These are phyloP conservation scores for Stemphylium lycopersici DNA, from an alignment of 2,329 filamentous ascomycete genomes.

Conservation along the genomic window DNA sequence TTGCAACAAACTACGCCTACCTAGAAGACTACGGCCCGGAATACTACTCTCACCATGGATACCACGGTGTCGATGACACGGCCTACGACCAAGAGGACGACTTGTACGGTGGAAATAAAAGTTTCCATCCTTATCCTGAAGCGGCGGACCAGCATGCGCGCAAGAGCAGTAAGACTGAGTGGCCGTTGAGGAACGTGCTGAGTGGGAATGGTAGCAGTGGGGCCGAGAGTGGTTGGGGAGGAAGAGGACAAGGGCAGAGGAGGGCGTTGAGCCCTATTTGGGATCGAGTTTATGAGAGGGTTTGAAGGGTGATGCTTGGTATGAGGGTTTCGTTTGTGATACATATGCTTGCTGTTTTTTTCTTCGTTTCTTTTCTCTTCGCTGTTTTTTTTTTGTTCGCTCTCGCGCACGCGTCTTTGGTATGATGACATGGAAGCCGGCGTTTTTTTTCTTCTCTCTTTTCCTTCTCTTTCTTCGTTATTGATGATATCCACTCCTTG, in stretches of 20 bases:
- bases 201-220: too few relatives aligned
- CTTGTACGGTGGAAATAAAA: constrained; percentile 38
- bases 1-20: constrained; percentile 34
- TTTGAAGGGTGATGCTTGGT: constrained; percentile 10
- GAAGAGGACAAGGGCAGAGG: constrained; percentile 17
- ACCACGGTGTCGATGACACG: constrained; percentile 5
- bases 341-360: constrained; percentile 13
- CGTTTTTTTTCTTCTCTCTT: neutral
- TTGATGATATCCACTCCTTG: constrained; percentile 12
- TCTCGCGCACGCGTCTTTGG: too few relatives aligned
- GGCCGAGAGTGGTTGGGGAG: constrained; percentile 10
- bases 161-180: constrained; percentile 35
- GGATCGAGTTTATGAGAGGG: constrained; percentile 41
- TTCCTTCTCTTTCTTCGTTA: neutral
- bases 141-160: neutral
- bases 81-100: constrained; percentile 33
- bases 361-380: neutral
- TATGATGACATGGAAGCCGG: neutral
- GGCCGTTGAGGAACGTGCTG: constrained; percentile 38
- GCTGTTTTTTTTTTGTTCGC: too few relatives aligned
- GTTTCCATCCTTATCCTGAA: constrained; percentile 35
- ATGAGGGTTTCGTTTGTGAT: constrained; percentile 23
- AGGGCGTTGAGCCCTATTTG: constrained; percentile 39
- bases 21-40: constrained; percentile 44
- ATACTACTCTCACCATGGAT: constrained; percentile 18